Evolutionary conservation across 2,329 filamentous ascomycete species (phyloP).

Genomic region (Fusarium kyushuense): DNA sequence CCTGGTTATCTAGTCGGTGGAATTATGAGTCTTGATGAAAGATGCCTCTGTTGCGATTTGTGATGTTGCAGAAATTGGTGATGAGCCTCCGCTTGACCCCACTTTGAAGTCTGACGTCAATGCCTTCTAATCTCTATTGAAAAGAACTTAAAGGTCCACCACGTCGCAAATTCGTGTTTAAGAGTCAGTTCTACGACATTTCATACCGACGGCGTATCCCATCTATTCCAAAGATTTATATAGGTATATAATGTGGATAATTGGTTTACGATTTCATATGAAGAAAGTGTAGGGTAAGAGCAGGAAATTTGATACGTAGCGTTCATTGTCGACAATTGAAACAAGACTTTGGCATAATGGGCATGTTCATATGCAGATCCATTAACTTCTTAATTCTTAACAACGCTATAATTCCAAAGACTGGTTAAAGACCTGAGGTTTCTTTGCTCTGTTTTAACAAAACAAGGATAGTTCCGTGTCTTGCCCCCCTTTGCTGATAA

Average conservation of each 20-base stretch:
- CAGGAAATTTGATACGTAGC: not conserved
- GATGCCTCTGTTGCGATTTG: not conserved
- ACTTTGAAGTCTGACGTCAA: conserved; percentile 37
- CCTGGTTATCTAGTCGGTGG: not conserved
- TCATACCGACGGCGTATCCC: fast-evolving
- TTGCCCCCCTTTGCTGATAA: not conserved
- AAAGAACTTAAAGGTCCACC: not conserved
- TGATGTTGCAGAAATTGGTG: conserved; percentile 12
- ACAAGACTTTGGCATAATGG: not conserved
- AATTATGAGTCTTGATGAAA: conserved; percentile 11
- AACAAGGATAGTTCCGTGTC: too few relatives aligned
- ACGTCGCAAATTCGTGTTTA: not conserved
- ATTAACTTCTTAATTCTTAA: not conserved
- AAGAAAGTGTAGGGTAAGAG: conserved; percentile 1
- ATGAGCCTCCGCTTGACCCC: conserved; percentile 33
- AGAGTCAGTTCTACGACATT: not conserved
- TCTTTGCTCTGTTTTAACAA: too few relatives aligned
- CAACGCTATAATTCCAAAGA: too few relatives aligned
- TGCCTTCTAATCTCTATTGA: not conserved
- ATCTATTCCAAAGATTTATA: not conserved
- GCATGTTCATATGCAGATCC: not conserved
- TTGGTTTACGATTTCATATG: not conserved
- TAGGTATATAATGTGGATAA: not conserved
- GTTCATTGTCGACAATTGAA: not conserved
- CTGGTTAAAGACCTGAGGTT: too few relatives aligned